Base-by-base conservation (phyloP, 805 yeast genomes). In the Priceomyces medius region DNA sequence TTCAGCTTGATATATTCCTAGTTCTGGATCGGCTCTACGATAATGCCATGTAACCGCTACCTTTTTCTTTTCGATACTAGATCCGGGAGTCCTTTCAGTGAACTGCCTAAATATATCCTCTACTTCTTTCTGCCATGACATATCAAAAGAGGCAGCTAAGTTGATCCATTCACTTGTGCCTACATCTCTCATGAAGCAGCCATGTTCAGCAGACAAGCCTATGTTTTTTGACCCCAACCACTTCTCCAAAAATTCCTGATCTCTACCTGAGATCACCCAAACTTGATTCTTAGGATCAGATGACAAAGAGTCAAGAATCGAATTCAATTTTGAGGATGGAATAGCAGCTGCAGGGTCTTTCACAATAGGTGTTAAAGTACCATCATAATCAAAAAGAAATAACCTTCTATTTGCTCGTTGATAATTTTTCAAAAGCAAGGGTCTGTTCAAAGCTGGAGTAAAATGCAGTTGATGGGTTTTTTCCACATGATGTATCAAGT, bases 41-140 rank as follows among this genome's bases (percentile, higher is more conserved):
- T 91, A 93, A 64, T 93, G 99, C 99, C 99, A 93, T 1, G 98
- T 91, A 40, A 93, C 66, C 1, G 99, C 98, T 13, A 91, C 96
- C 54, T 88, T 83, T 62, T 93, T 93, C 54, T 76, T 76, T 64
- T 93, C 99, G 38, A 86, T 83, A 49, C 76, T 76, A 1, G 97
- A 76, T 6, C 97, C 97, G 2, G 96, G 97, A 0, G 99, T 93
- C 48, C 83, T 81, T 35, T 84, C 91, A 0, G 97, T 88, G 62
- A 80, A 89, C 35, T 79, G 70, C 40, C 70, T 77, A 69, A 86
- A 87, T 3, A 87, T 79, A 20, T 80, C 81, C 41, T 80, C 80
- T 12, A 89, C 98, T 41, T 79, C 80, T n/a, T 65, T 59, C 63
- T 89, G 96, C 99, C 99, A 93, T 19, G 89, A 74, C 97, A 93